These are phyloP conservation scores for Beauveria australis DNA, from an alignment of 2,329 filamentous ascomycete species.

Conservation along the genomic window DNA sequence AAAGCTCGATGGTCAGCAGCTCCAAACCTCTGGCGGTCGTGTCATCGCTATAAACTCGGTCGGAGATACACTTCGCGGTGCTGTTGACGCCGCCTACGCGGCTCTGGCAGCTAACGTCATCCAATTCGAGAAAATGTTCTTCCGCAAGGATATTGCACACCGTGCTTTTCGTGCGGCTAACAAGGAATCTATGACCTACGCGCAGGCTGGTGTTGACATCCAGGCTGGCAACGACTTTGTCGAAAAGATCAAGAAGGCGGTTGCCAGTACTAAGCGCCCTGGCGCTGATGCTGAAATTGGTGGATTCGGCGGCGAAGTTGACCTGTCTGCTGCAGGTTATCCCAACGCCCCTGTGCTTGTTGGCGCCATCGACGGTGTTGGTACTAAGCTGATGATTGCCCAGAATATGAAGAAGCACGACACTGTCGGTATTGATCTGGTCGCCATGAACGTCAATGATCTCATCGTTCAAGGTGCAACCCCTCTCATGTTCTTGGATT, in stretches of 20 bases:
- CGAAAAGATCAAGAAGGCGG: conserved; percentile 80
- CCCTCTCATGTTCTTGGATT: conserved; percentile 94
- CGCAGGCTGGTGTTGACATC: conserved; percentile 86
- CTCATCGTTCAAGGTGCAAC: conserved; percentile 92
- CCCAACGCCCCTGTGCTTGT: conserved; percentile 70
- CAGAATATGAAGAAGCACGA: conserved; percentile 84
- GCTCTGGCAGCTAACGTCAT: conserved; percentile 62
- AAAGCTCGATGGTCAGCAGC: conserved; percentile 48
- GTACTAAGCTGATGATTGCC: conserved; percentile 94
- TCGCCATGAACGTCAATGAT: conserved; percentile 99
- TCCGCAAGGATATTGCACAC: conserved; percentile 84
- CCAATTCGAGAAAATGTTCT: conserved; percentile 83
- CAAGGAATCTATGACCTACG: conserved; percentile 69
- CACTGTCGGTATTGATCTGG: conserved; percentile 91
- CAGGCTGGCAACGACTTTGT: conserved; percentile 91
- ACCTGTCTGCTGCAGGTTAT: conserved; percentile 64
- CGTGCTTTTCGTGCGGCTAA: conserved; percentile 50
- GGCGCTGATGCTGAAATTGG: conserved; percentile 92
- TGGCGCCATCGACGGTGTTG: conserved; percentile 92
- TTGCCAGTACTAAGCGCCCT: conserved; percentile 74
- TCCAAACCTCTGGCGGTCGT: conserved; percentile 76
- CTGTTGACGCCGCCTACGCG: conserved; percentile 80
- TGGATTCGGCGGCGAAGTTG: conserved; percentile 70
- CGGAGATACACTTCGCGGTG: conserved; percentile 62
- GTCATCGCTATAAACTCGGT: conserved; percentile 90